Evolutionary conservation across 208 protist species (phyloP).

Genomic region (Trypanosoma congolense): DNA sequence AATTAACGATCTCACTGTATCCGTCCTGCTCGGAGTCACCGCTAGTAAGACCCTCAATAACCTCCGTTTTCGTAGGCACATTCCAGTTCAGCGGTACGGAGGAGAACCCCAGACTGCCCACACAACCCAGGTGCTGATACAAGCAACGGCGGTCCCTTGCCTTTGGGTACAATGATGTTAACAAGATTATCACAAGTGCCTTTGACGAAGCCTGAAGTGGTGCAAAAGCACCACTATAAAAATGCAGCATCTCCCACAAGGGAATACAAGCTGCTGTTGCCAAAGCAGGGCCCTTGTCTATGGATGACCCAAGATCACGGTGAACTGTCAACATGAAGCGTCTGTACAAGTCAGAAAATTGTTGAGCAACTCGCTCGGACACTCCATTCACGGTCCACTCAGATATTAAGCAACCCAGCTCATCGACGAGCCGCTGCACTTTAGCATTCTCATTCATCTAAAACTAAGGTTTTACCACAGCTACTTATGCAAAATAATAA

Average conservation of each 20-base stretch:
- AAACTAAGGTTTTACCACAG: too few relatives aligned
- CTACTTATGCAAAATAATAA: too few relatives aligned
- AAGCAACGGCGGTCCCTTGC: slow-evolving; percentile 63
- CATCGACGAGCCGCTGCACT: background rate
- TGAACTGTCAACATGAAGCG: slow-evolving; percentile 23
- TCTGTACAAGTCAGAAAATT: slow-evolving; percentile 14
- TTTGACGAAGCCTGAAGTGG: slow-evolving; percentile 15
- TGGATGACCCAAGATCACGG: slow-evolving; percentile 34
- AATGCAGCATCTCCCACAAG: slow-evolving; percentile 75
- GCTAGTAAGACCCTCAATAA: slow-evolving; percentile 4
- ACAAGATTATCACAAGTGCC: slow-evolving; percentile 40
- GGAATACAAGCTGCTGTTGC: slow-evolving; percentile 75
- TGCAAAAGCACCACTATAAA: slow-evolving; percentile 33
- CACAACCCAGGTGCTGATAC: slow-evolving; percentile 52
- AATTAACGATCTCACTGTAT: slow-evolving; percentile 17
- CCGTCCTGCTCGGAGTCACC: background rate
- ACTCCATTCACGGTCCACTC: background rate
- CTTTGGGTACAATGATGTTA: slow-evolving; percentile 72
- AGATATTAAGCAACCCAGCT: background rate
- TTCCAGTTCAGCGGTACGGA: slow-evolving; percentile 18
- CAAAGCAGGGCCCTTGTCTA: slow-evolving; percentile 45
- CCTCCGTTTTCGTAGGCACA: slow-evolving; percentile 23
- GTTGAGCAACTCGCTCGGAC: background rate
- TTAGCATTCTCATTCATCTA: slow-evolving; percentile 6
- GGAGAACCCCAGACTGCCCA: slow-evolving; percentile 19